Evolutionary conservation across 2,329 filamentous ascomycete species (phyloP).

Genomic region (Penicillium sp.): DNA sequence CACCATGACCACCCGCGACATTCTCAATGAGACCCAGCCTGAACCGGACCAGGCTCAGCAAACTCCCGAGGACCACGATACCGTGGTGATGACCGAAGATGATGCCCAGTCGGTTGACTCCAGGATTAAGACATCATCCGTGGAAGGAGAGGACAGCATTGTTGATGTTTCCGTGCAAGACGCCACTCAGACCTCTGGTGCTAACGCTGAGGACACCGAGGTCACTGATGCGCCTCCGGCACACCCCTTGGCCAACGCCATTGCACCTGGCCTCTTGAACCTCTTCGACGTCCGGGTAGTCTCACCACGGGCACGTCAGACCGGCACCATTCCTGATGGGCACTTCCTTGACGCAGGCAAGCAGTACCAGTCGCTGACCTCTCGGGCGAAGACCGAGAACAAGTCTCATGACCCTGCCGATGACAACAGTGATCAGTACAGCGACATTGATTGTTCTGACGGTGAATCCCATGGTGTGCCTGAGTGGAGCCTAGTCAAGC

Average conservation of each 20-base stretch:
- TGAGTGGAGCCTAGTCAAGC: conserved; percentile 59
- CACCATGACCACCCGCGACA: conserved; percentile 66
- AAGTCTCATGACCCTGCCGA: conserved; percentile 9
- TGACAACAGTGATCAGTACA: conserved; percentile 27
- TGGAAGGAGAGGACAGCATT: conserved; percentile 84
- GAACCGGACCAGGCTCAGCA: conserved; percentile 49
- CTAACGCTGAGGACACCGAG: conserved; percentile 15
- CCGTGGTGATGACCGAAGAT: conserved; percentile 59
- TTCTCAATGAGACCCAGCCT: conserved; percentile 52
- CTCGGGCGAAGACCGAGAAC: conserved; percentile 16
- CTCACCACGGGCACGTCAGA: conserved; percentile 42
- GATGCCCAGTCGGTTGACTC: conserved; percentile 62
- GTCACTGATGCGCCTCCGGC: conserved; percentile 42
- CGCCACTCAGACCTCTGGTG: conserved; percentile 35
- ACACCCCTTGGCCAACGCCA: conserved; percentile 46
- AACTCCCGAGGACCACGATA: conserved; percentile 57
- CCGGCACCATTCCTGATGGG: conserved; percentile 58
- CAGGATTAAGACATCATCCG: conserved; percentile 69
- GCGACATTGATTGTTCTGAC: conserved; percentile 28
- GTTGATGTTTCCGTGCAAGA: conserved; percentile 86
- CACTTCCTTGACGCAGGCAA: conserved; percentile 60
- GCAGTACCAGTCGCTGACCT: conserved; percentile 52
- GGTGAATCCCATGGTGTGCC: conserved; percentile 11
- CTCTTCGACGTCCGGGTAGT: conserved; percentile 74
- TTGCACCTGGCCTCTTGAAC: conserved; percentile 60